Base-by-base conservation (phyloP, 805 yeast species). In the Hanseniaspora jakobsenii region DNA sequence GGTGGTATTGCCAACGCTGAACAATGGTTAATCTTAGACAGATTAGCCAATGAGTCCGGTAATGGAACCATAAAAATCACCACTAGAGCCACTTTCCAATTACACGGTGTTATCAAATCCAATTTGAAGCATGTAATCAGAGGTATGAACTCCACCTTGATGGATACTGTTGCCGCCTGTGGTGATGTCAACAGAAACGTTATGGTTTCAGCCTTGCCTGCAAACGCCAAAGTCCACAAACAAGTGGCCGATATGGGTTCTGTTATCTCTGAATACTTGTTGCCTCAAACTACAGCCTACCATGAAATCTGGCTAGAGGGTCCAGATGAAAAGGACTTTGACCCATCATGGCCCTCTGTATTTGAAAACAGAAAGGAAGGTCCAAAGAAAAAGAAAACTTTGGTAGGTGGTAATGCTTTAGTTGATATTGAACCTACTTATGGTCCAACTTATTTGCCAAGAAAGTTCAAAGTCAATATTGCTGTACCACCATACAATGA, bases 141-240 rank as follows among this genome's bases (percentile, higher is more conserved):
- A 67, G 95, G 89, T 30, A 86, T 89, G 78, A 89, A 89, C 61
- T 68, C 93, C 14, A 81, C 78, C 6, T 71, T 89, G 55, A 72
- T 89, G 80, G 97, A 91, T 60, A 87, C 96, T 7, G 72, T 89
- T 48, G 97, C 94, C 49, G 97, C 97, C 1, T 89, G 96, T 71
- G 97, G 97, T 70, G 97, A 89, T 67, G 97, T 89, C 35, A 83
- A 84, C 67, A 81, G 97, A 73, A 89, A 89, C 59, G 95, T 89
- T 35, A 89, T 87, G 78, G 72, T 82, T 44, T 45, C 89, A 48
- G 94, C 95, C n/a, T 68, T 84, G 26, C 96, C 96, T 14, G 73
- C 72, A 24, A 85, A 85, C 58, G 82, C 86, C 41, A 77, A 77
- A 57, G 72, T 89, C 43, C 96, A 89, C 60, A 63, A 66, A 26